phyloP scores from a whole-genome alignment of 2,329 filamentous ascomycete genomes.

The Pseudogymnoascus sp. region DNA sequence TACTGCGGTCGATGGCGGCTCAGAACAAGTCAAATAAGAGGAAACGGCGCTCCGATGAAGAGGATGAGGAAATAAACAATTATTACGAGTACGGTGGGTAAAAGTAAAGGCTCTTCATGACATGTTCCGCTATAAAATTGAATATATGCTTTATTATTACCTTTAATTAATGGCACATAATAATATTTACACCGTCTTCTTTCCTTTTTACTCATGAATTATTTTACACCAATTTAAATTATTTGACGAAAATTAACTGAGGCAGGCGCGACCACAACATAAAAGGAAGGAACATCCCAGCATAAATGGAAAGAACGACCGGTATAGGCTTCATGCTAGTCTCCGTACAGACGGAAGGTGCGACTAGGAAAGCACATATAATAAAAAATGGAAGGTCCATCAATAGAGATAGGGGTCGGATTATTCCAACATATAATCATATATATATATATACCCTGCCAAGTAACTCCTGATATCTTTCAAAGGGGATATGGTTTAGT shows the following conservation, averaged over 20 bases:
- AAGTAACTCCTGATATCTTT: background rate
- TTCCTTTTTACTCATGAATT: background rate
- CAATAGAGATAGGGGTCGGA: background rate
- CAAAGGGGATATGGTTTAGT: constrained; percentile 9
- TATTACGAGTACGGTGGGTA: background rate
- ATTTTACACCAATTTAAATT: background rate
- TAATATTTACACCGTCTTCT: background rate
- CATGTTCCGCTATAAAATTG: background rate
- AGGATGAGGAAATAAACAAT: constrained; percentile 3
- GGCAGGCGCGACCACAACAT: background rate
- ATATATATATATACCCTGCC: background rate
- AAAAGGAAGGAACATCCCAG: background rate
- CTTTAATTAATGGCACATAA: background rate
- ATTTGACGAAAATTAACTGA: background rate
- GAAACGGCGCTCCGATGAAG: constrained; percentile 3
- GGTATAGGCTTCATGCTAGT: background rate
- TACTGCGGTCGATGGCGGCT: background rate
- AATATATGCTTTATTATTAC: background rate
- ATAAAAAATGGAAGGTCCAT: background rate
- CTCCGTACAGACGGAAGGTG: background rate
- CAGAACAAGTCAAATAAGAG: constrained; percentile 5
- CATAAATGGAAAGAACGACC: background rate
- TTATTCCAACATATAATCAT: background rate
- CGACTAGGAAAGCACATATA: background rate
- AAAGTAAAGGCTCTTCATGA: background rate